These are phyloP conservation scores for Quercus lobata DNA, from an alignment of 331 rosid genomes.

Conservation along the genomic window DNA sequence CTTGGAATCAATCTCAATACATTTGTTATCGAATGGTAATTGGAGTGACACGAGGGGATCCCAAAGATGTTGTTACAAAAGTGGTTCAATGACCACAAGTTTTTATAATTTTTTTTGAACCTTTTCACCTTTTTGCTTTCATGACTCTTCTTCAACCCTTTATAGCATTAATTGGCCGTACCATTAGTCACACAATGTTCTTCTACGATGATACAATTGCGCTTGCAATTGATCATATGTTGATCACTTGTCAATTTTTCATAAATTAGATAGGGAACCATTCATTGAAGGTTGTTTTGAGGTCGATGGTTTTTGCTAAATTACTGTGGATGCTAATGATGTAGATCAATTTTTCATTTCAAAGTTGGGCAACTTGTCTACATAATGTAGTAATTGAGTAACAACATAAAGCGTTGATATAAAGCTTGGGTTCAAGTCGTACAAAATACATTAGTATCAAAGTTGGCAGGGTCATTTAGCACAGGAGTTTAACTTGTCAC, in stretches of 20 bases:
- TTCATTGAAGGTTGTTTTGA: too few relatives aligned
- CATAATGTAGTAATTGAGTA: too few relatives aligned
- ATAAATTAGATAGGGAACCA: too few relatives aligned
- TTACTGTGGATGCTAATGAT: too few relatives aligned
- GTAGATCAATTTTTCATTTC: too few relatives aligned
- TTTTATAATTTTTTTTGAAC: neutral
- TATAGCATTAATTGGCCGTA: neutral
- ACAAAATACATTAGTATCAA: too few relatives aligned
- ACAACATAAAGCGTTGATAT: too few relatives aligned
- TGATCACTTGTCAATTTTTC: neutral
- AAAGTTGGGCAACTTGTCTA: too few relatives aligned
- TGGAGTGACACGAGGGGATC: constrained; percentile 8
- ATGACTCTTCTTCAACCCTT: neutral
- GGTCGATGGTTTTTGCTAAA: too few relatives aligned
- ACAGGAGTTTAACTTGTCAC: too few relatives aligned
- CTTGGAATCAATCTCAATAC: constrained; percentile 21
- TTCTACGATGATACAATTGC: neutral
- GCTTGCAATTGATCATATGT: neutral
- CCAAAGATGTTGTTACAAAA: neutral
- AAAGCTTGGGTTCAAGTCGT: too few relatives aligned
- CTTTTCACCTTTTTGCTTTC: neutral
- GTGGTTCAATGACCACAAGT: neutral
- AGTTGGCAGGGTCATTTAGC: too few relatives aligned
- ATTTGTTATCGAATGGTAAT: neutral
- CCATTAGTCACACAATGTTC: neutral